Base-by-base conservation (phyloP, 1,284 basidiomycete species). In the Termitomyces sp. region DNA sequence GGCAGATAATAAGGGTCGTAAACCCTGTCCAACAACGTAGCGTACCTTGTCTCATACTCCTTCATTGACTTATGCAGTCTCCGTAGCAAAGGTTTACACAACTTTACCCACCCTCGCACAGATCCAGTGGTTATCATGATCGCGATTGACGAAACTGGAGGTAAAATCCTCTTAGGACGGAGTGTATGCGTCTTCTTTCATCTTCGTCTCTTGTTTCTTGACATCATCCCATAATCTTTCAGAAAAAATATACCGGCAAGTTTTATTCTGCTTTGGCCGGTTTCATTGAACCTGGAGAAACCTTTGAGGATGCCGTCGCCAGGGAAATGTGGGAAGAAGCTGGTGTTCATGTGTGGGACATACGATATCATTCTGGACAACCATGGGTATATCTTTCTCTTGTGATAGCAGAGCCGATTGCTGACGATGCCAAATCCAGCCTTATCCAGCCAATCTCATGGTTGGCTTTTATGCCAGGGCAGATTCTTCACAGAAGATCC, bases 311-410 rank as follows among this genome's bases (percentile, higher is more conserved):
- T 62, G 90, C 94, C 0, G 94, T 98, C 15, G 80, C 84, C 58
- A 80, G 96, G 31, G 96, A 98, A 71, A 89, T 97, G 63, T 89
- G 92, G 82, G 96, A 98, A 70, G 96, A 98, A 70, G 90, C 92
- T 0, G 96, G 96, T 5, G 81, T 98, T 19, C 81, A 80, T 42
- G 91, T 95, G 7, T 89, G 86, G 73, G 80, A 91, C 58, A 84
- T 96, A 9, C 77, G 79, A 59, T 98, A 98, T 73, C 94, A 93
- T 70, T 92, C 90, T 47, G 82, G 78, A 39, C 90, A 92, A 65
- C 90, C 90, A 46, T 92, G 90, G 90, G 86, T 89, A 63, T 57
- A 77, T 63, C 8, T 42, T 45, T 50, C 15, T 53, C 13, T 52
- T 30, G 33, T 39, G 24, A 6, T 5, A 24, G 33, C n/a, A 12